phyloP scores from a whole-genome alignment of 2,329 filamentous ascomycete genomes.

The Paecilomyces formosus region DNA sequence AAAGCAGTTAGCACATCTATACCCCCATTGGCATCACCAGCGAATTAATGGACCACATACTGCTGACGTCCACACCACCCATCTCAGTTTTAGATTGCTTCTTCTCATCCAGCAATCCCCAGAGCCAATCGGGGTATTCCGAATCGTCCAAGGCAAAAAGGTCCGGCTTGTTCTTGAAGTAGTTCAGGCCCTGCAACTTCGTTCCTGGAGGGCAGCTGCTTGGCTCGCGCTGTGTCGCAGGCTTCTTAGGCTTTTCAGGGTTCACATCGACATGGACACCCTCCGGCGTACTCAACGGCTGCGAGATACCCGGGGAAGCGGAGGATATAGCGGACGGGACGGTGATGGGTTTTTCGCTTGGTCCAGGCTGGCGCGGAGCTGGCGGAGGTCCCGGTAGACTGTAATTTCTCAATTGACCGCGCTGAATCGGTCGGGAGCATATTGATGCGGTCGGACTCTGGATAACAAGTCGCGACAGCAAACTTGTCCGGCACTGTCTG shows the following conservation, averaged over 20 bases:
- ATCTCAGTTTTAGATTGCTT: conserved; percentile 22
- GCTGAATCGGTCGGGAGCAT: conserved; percentile 19
- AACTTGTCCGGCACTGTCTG: conserved; percentile 31
- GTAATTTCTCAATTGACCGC: conserved; percentile 23
- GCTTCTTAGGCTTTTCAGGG: conserved; percentile 19
- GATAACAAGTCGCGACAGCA: conserved; percentile 29
- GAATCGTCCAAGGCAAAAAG: conserved; percentile 38
- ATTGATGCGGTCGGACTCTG: conserved; percentile 21
- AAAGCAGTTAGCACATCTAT: conserved; percentile 8
- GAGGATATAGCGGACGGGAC: conserved; percentile 32
- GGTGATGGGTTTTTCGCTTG: conserved; percentile 17
- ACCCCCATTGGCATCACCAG: neutral
- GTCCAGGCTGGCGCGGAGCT: conserved; percentile 22
- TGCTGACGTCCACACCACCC: conserved; percentile 32
- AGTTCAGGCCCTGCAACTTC: conserved; percentile 36
- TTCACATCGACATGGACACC: conserved; percentile 20
- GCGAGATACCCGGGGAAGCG: conserved; percentile 31
- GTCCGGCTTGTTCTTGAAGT: conserved; percentile 40
- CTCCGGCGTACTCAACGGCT: conserved; percentile 33
- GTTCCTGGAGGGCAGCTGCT: conserved; percentile 35
- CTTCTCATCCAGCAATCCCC: conserved; percentile 34
- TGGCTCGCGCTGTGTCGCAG: conserved; percentile 18
- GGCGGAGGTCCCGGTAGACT: conserved; percentile 26
- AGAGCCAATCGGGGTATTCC: conserved; percentile 44
- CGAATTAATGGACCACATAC: conserved; percentile 19